Percentiles rank a stretch among this genome's conserved stretches.
These are phyloP conservation scores for Micromonas commoda DNA, from an alignment of 139 green algal genomes.

Conservation along the genomic window DNA sequence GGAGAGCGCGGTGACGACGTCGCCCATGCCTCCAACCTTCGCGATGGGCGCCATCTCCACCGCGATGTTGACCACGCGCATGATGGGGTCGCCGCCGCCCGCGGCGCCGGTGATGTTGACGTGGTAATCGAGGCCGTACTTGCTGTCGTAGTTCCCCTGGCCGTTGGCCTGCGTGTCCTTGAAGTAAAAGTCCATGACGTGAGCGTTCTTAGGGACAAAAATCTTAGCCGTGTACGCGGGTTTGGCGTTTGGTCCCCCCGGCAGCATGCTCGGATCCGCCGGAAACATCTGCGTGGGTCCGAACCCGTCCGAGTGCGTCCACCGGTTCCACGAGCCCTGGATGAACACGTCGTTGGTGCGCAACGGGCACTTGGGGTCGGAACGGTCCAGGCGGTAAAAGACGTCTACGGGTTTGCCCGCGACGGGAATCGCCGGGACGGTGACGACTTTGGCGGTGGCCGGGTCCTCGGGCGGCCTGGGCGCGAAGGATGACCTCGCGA, in stretches of 20 bases:
- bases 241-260: background rate
- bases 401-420: slow-evolving; percentile 22
- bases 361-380: background rate
- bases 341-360: slow-evolving; percentile 12
- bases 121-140: slow-evolving; percentile 31
- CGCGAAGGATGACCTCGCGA: no score
- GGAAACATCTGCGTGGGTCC: background rate
- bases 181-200: slow-evolving; percentile 84
- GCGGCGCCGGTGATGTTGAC: background rate
- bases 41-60: slow-evolving; percentile 41
- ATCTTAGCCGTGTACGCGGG: background rate
- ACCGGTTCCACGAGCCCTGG: slow-evolving; percentile 24
- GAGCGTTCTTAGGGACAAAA: slow-evolving; percentile 39
- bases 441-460: background rate
- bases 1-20: slow-evolving; percentile 49
- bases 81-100: background rate
- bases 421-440: slow-evolving; percentile 1
- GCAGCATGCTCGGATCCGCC: background rate
- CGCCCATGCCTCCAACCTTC: slow-evolving; percentile 50
- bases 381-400: slow-evolving; percentile 22
- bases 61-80: slow-evolving; percentile 35
- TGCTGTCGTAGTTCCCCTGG: slow-evolving; percentile 12
- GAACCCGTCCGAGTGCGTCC: background rate
- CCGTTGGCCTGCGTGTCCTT: slow-evolving; percentile 40
- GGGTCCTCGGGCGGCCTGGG: background rate